These are phyloP conservation scores for Limtongia smithiae DNA, from an alignment of 805 yeast genomes.

Conservation along the genomic window DNA sequence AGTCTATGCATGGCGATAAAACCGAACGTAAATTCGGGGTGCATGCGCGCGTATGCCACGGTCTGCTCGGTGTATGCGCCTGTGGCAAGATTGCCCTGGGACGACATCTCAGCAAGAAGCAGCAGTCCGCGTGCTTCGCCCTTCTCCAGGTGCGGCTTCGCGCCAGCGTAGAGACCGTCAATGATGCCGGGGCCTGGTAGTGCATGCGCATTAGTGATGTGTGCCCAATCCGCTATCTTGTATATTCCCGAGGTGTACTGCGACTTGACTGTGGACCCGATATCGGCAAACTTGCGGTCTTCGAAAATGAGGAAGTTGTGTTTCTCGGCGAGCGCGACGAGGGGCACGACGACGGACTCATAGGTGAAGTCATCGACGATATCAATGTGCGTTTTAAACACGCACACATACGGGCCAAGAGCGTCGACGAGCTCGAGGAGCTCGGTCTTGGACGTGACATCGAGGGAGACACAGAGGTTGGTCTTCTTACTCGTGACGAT, in stretches of 20 bases:
- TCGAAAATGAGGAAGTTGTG: constrained; percentile 90
- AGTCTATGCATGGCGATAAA: constrained; percentile 90
- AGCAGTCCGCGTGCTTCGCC: constrained; percentile 72
- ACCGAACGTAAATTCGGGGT: constrained; percentile 89
- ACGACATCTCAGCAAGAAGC: constrained; percentile 93
- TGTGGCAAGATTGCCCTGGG: constrained; percentile 87
- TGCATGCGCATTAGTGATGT: constrained; percentile 96
- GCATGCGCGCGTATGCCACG: constrained; percentile 82
- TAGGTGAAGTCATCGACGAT: constrained; percentile 83
- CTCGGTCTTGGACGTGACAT: constrained; percentile 76
- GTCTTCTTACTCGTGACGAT: constrained; percentile 78
- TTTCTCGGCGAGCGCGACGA: constrained; percentile 66
- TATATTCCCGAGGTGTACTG: constrained; percentile 90
- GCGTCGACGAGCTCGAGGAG: constrained; percentile 67
- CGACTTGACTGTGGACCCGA: constrained; percentile 93
- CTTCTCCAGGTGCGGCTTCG: constrained; percentile 47
- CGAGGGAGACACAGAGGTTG: constrained; percentile 92
- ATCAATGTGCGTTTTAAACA: constrained; percentile 93
- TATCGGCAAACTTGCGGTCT: constrained; percentile 97
- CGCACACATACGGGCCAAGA: constrained; percentile 86
- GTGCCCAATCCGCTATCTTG: constrained; percentile 90
- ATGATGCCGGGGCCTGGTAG: constrained; percentile 95
- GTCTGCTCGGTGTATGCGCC: constrained; percentile 88
- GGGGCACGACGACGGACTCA: constrained; percentile 73
- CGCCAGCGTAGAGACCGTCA: constrained; percentile 75